Percentiles rank a stretch among this genome's conserved stretches.
Conservation (phyloP, 148 eudicot species). For the Beta vulgaris region DNA sequence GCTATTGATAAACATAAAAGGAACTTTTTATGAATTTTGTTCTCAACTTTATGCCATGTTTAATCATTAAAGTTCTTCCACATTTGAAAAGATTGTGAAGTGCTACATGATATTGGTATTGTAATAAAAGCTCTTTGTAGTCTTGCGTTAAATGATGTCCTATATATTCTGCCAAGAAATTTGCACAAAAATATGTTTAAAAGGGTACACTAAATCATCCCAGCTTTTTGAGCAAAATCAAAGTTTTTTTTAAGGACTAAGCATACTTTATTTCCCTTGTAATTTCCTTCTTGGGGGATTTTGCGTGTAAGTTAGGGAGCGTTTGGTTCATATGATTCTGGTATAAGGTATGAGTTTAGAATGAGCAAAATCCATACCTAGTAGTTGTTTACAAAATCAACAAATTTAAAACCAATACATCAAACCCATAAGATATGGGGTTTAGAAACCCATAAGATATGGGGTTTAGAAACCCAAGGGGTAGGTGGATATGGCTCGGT, state of each 20-base stretch:
- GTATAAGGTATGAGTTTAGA: no score
- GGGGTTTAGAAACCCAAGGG: no score
- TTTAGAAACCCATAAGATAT: no score
- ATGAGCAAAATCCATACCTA: no score
- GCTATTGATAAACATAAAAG: not conserved
- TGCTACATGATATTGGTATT: not conserved
- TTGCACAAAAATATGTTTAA: not conserved
- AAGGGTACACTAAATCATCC: conserved; percentile 2
- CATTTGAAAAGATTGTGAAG: not conserved
- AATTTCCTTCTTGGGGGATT: not conserved
- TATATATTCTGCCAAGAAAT: not conserved
- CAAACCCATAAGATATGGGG: no score
- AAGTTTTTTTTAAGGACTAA: not conserved
- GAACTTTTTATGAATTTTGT: not conserved
- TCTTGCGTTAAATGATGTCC: not conserved
- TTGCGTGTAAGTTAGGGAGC: no score
- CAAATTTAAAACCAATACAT: no score
- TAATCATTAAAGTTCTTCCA: not conserved
- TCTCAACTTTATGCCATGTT: not conserved
- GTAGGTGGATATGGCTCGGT: no score
- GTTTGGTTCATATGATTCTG: no score
- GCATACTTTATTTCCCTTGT: not conserved
- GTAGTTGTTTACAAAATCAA: no score
- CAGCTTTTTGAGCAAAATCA: conserved; percentile 1
- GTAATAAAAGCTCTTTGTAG: not conserved